Base-by-base conservation (phyloP, 306 rosid genomes). In the Glycine tomentella region DNA sequence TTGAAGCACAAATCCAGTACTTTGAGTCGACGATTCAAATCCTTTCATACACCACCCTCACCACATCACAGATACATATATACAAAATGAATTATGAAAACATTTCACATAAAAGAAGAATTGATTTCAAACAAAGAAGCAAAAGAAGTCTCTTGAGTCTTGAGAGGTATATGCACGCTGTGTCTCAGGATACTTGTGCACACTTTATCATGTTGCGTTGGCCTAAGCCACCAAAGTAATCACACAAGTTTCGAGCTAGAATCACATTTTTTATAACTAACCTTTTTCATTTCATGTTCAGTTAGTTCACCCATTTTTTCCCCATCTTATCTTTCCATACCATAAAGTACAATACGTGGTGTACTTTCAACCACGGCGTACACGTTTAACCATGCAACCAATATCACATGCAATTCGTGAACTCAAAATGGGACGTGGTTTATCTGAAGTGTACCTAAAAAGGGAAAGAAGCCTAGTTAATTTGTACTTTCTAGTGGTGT, bases 381-480 rank as follows among this genome's bases (percentile, higher is more conserved):
- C 82, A 69, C 14, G 53, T 46, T 75, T 74, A 14, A 40, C 62
- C 31, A 76, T 50, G 73, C 52, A 84, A 36, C 40, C 40, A 2
- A 3, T 36, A 36, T 36, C 40, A 36, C 74, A 81, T 45, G 85
- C 42, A 83, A 67, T 68, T 46, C 76, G 90, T 87, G 89, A 87
- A 53, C 25, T 53, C 69, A 78, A 59, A 79, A 75, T 36, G 45
- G 73, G 57, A 72, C 77, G 52, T 73, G 77, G 68, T 69, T 72
- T 0, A 36, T 36, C 72, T 45, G 55, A 68, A 55, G 15, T 17
- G 73, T 68, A 44, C 83, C 87, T 70, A 77, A 81, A 62, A 81
- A 66, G 69, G 67, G 76, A 76, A 70, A 63, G 10, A 36, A 40
- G 11, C 10, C 7, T 17, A n/a, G 69, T 62, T 25, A 25, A 25